Evolutionary conservation across 768 basidiomycete species (phyloP), one percentile per base, ranked within the genome.

Genomic region (Pholiota conissans): DNA sequence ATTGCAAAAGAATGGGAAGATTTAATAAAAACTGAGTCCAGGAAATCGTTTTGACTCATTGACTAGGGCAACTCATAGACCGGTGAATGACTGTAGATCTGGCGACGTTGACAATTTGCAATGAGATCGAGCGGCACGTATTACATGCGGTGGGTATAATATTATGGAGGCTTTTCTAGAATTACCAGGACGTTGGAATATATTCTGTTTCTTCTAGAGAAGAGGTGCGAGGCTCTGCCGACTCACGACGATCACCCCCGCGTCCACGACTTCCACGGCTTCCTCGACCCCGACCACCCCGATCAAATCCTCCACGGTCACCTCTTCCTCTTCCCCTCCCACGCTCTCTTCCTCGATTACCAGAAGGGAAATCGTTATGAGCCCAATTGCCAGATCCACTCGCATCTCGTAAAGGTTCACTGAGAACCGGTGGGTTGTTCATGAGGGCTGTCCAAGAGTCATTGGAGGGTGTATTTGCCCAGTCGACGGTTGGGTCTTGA

Each of bases 271-370:
- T 40, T 37, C 39, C 20, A 26, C 54, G 54, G 9, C 52, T 40
- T 37, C 39, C 20, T 18, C 52, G 46, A 37, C 48, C 39, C 22
- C 42, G 30, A 35, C 60, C 56, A 18, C 60, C 64, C 18, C 64
- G 61, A 27, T 60, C 55, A 28, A 55, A 54, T 5, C 57, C 45
- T 22, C 62, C 62, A 29, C 61, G 30, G 30, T 32, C 58, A 22
- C 63, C 63, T 49, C 63, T 57, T 2, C 62, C 60, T 40, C 65
- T 28, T 57, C 62, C 64, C 32, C 63, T 59, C 42, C 62, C 66
- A 34, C 59, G 56, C 27, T 51, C 65, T 51, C 58, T 39, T 35
- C 58, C 49, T 52, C 56, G 26, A 14, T 26, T 32, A 32, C 28
- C 37, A 32, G 37, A 35, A 49, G 55, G n/a, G 30, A 6, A 22